phyloP scores from a whole-genome alignment of 1,139 yeast genomes.

The Debaryomyces singareniensis region DNA sequence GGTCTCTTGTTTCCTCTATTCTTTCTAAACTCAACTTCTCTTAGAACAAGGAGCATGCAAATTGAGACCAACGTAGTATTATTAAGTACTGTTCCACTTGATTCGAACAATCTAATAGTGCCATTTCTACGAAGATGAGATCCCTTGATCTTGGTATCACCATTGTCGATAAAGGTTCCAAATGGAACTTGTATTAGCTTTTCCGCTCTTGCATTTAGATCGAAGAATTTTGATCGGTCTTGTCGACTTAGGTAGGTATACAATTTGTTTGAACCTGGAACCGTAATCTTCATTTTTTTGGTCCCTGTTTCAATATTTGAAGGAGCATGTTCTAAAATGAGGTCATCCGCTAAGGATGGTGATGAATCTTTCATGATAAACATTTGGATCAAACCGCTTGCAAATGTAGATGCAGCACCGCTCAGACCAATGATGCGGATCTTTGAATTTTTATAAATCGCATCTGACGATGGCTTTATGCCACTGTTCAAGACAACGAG shows the following conservation, averaged over 20 bases:
- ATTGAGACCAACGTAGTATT: constrained; percentile 21
- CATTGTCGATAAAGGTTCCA: constrained; percentile 25
- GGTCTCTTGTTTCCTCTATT: constrained; percentile 29
- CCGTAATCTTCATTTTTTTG: constrained; percentile 10
- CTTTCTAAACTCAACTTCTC: constrained; percentile 36
- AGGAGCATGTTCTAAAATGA: constrained; percentile 7
- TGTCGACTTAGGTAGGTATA: constrained; percentile 11
- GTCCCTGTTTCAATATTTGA: constrained; percentile 4
- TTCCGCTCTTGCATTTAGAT: constrained; percentile 6
- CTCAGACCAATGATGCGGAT: constrained; percentile 30
- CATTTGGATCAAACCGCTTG: constrained; percentile 25
- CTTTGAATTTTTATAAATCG: constrained; percentile 21
- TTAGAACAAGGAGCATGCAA: constrained; percentile 26
- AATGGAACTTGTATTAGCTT: constrained; percentile 24
- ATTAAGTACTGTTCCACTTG: constrained; percentile 9
- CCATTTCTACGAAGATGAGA: constrained; percentile 22
- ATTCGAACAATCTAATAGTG: constrained; percentile 23
- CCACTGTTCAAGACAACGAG: constrained; percentile 28
- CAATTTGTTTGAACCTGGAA: constrained; percentile 9
- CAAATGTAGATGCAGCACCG: constrained; percentile 35
- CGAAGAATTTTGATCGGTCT: constrained; percentile 9
- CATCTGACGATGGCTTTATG: constrained; percentile 29
- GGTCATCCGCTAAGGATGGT: constrained; percentile 19
- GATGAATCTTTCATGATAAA: constrained; percentile 18
- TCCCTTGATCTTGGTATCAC: constrained; percentile 17